Evolutionary conservation across 371 early-diverging fungal species (phyloP), one percentile per base, ranked within the genome.

Genomic region (Catenaria anguillulae): DNA sequence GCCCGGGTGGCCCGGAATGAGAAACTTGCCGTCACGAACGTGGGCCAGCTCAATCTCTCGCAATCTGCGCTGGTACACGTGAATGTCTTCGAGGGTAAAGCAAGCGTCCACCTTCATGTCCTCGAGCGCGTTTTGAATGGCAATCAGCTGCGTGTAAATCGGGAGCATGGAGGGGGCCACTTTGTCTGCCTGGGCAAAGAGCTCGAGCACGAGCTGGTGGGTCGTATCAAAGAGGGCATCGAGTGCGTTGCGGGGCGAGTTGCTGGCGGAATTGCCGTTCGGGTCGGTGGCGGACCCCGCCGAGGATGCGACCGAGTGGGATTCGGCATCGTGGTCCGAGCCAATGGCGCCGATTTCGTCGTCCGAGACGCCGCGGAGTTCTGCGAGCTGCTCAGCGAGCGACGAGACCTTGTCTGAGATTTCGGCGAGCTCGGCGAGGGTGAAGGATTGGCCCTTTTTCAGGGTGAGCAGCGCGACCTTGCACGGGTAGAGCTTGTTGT

Each of bases 1-100:
- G 10, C 63, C 60, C 4, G 85, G 86, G 62, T 82, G 71, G 24
- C 67, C 71, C 2, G 60, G 55, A 24, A 73, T 64, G 45, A 82
- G 67, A 62, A 87, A 75, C 62, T 81, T 82, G 58, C 81, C 78
- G 63, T 84, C 80, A 26, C 42, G 58, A 0, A 77, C 75, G 29
- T 86, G 77, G 64, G 66, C 55, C 62, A 79, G 71, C 62, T 88
- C 88, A 61, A 88, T 81, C 59, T 81, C 78, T 8, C 83, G 80
- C 29, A 89, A 67, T 2, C 36, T 34, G 24, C 58, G 58, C 43
- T 58, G 58, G 42, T 58, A 58, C 35, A 34, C 36, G 36, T 24
- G 12, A 33, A 58, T 29, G 42, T 58, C 58, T 24, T 58, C 58
- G 15, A 58, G 36, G 21, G 58, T 58, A 31, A 58, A 58, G 58